These are phyloP conservation scores for Fusarium marasasianum DNA, from an alignment of 2,329 filamentous ascomycete genomes.

Conservation along the genomic window DNA sequence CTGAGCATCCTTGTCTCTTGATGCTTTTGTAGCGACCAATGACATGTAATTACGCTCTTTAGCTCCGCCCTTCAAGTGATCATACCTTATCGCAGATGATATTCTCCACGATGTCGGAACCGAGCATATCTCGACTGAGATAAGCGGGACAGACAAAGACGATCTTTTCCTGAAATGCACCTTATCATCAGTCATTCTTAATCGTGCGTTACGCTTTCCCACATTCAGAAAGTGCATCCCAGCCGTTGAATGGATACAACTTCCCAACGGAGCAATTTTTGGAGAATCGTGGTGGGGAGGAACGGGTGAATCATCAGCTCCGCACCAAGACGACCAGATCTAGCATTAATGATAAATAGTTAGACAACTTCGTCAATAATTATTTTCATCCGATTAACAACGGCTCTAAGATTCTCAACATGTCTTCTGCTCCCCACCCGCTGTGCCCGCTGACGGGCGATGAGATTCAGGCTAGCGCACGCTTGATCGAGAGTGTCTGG, in stretches of 20 bases:
- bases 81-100: background rate
- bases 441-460: slow-evolving; percentile 26
- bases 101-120: background rate
- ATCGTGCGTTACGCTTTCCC: background rate
- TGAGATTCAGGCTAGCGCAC: slow-evolving; percentile 28
- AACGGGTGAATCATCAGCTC: background rate
- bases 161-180: slow-evolving; percentile 26
- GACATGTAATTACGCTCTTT: background rate
- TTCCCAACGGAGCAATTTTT: slow-evolving; percentile 16
- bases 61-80: background rate
- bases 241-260: background rate
- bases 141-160: slow-evolving; percentile 25
- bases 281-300: slow-evolving; percentile 12
- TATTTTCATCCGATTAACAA: background rate
- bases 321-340: background rate
- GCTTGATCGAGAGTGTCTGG: slow-evolving; percentile 22
- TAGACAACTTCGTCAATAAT: background rate
- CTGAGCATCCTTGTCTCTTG: background rate
- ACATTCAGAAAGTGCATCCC: background rate
- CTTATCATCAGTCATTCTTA: background rate
- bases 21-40: background rate
- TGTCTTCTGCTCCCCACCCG: slow-evolving; percentile 13
- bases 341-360: slow-evolving; percentile 7
- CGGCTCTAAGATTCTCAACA: rapidly evolving
- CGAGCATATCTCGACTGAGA: background rate